Evolutionary conservation across 164 flowering plant genomes (phyloP).

Genomic region (Kalanchoe fedtschenkoi): DNA sequence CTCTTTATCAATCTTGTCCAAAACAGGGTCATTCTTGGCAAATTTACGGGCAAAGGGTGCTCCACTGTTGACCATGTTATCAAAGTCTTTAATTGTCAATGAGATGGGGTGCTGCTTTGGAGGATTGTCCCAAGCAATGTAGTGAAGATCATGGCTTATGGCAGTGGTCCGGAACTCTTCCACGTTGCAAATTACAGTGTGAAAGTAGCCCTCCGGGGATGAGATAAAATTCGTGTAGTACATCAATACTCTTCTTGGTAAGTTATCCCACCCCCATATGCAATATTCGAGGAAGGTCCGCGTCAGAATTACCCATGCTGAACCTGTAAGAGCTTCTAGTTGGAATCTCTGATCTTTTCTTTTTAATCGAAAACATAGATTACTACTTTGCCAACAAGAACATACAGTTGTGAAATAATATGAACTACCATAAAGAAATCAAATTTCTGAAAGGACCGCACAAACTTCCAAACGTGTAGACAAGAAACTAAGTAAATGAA

Average conservation of each 20-base stretch:
- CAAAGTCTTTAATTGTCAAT: neutral
- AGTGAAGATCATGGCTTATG: conserved; percentile 5
- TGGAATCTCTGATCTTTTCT: neutral
- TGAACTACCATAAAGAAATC: neutral
- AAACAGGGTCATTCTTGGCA: conserved; percentile 4
- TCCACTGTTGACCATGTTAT: conserved; percentile 5
- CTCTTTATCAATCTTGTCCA: conserved; percentile 6
- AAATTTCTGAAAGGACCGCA: too few species aligned
- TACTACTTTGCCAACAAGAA: neutral
- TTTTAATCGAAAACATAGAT: neutral
- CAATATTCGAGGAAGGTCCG: conserved; percentile 1
- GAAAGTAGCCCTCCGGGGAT: conserved; percentile 3
- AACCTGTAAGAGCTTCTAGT: neutral
- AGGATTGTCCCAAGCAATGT: conserved; percentile 5
- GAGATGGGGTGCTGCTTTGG: conserved; percentile 4
- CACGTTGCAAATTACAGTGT: neutral
- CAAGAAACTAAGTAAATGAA: too few species aligned
- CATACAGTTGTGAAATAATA: neutral
- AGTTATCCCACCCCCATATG: conserved; percentile 3
- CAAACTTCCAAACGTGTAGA: too few species aligned
- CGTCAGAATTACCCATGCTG: neutral
- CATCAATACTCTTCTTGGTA: conserved; percentile 5
- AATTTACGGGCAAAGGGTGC: conserved; percentile 2
- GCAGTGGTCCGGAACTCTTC: conserved; percentile 3
- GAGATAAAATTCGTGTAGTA: conserved; percentile 3